phyloP scores from a whole-genome alignment of 139 green algal genomes.

The Helicosporidium sp. region DNA sequence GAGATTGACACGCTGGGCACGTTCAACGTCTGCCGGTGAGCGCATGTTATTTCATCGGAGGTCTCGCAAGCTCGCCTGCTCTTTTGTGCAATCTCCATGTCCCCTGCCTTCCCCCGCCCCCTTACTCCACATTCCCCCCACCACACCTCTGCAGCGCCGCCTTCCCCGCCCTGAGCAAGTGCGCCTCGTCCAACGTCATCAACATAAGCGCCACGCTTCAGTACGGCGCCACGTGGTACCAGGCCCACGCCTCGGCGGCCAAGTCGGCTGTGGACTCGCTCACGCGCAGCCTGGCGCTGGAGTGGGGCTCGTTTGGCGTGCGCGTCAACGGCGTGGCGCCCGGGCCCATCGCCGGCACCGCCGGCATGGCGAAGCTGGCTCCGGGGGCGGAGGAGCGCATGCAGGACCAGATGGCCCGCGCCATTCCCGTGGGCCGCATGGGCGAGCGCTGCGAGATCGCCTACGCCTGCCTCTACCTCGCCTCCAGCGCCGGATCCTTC shows the following conservation, averaged over 20 bases:
- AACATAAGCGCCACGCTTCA: conserved; percentile 94
- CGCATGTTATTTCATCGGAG: conserved; percentile 5
- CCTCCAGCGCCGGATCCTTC: conserved; percentile 28
- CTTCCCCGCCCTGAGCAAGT: conserved; percentile 27
- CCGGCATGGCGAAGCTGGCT: conserved; percentile 74
- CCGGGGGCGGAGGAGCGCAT: conserved; percentile 26
- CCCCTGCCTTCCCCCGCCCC: no score
- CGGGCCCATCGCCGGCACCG: conserved; percentile 70
- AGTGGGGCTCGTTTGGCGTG: conserved; percentile 75
- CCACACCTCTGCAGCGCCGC: conserved; percentile 27
- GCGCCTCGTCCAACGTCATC: conserved; percentile 34
- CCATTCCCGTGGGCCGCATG: conserved; percentile 55
- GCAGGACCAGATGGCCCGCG: conserved; percentile 16
- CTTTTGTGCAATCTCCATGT: no score
- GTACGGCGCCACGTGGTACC: conserved; percentile 85
- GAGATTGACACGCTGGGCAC: conserved; percentile 87
- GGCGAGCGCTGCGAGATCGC: conserved; percentile 72
- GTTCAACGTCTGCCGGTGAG: conserved; percentile 51
- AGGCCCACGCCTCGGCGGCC: conserved; percentile 64
- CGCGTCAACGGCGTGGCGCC: conserved; percentile 72
- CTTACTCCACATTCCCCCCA: background rate
- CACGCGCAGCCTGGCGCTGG: conserved; percentile 72
- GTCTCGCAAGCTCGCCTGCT: no score
- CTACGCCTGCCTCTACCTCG: conserved; percentile 60
- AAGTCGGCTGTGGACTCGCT: conserved; percentile 78